Conservation (phyloP, 345 rosid genomes). For the Aegle marmelos region DNA sequence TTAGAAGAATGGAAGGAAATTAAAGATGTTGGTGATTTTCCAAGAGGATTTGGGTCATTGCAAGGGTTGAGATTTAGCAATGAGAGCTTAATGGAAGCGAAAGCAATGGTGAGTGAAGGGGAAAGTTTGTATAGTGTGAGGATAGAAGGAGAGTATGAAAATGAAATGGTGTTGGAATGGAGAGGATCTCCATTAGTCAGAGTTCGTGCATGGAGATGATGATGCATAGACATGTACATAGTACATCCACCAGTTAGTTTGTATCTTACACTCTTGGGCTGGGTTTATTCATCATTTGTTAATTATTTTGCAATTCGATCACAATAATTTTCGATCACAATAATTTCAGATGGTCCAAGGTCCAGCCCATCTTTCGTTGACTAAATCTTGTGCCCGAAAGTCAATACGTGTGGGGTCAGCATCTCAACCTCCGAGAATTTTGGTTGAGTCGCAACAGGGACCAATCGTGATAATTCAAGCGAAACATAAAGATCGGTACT, state of each 20-base stretch:
- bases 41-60: background rate
- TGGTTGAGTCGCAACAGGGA: background rate
- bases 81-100: constrained; percentile 30
- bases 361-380: background rate
- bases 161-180: constrained; percentile 33
- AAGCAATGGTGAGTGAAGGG: constrained; percentile 27
- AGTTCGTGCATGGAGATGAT: constrained; percentile 24
- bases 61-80: constrained; percentile 22
- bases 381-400: too few species aligned
- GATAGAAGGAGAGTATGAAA: constrained; percentile 19
- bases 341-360: background rate
- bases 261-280: too few species aligned
- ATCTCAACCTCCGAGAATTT: background rate
- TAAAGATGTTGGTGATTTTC: background rate
- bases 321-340: too few species aligned
- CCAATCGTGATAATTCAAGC: background rate
- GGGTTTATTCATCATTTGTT: background rate
- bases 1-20: constrained; percentile 21
- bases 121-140: constrained; percentile 20
- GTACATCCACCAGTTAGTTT: background rate
- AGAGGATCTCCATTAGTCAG: constrained; percentile 17
- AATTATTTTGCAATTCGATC: too few species aligned
- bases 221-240: background rate
- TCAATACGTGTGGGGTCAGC: background rate
- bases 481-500: too few species aligned